Conservation (phyloP, 441 rosid genomes). For the Gossypium davidsonii region DNA sequence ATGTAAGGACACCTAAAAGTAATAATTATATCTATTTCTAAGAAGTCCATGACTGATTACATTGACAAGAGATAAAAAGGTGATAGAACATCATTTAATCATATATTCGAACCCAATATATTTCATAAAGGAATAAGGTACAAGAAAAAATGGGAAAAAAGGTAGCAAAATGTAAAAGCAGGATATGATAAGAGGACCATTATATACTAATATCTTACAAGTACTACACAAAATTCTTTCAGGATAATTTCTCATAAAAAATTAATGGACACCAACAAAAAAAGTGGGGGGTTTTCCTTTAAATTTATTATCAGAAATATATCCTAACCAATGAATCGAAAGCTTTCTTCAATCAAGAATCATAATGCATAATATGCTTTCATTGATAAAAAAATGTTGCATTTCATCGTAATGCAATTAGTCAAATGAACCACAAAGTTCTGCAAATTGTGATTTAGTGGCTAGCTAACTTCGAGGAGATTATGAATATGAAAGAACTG, state of each 20-base stretch:
- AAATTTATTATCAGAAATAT: background rate
- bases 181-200: background rate
- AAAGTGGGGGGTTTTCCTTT: background rate
- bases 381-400: background rate
- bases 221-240: background rate
- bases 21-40: background rate
- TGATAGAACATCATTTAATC: background rate
- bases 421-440: background rate
- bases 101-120: background rate
- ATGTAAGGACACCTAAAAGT: background rate
- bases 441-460: background rate
- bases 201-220: background rate
- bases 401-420: background rate
- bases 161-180: background rate
- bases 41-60: background rate
- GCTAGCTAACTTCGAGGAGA: background rate
- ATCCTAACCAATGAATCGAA: background rate
- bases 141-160: background rate
- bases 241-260: background rate
- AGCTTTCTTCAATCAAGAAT: constrained; percentile 8
- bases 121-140: background rate
- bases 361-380: background rate
- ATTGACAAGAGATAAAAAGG: background rate
- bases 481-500: background rate
- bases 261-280: background rate